phyloP scores from a whole-genome alignment of 768 basidiomycete genomes.

The Suillus variegatus region DNA sequence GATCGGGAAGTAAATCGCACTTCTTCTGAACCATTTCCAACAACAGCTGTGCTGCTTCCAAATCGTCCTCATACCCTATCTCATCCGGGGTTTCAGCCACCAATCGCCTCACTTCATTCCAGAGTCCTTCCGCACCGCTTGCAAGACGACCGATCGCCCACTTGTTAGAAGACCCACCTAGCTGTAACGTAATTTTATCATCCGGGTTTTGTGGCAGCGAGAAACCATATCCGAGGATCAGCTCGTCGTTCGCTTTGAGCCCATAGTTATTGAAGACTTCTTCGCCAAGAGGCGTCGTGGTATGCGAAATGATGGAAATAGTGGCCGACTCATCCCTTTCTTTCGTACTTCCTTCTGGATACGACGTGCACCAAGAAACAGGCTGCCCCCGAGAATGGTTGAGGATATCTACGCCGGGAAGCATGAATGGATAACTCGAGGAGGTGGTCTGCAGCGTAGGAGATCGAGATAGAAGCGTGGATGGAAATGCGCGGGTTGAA shows the following conservation, averaged over 20 bases:
- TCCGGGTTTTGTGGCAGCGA: slow-evolving; percentile 77
- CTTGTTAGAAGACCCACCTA: slow-evolving; percentile 53
- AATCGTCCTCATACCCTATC: slow-evolving; percentile 52
- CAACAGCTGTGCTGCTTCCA: slow-evolving; percentile 61
- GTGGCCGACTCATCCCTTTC: slow-evolving; percentile 38
- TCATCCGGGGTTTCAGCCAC: slow-evolving; percentile 29
- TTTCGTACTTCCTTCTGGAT: slow-evolving; percentile 24
- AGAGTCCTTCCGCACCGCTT: slow-evolving; percentile 55
- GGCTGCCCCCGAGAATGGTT: slow-evolving; percentile 83
- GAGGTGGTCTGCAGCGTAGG: slow-evolving; percentile 53
- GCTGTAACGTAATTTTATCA: slow-evolving; percentile 80
- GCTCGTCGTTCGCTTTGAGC: slow-evolving; percentile 84
- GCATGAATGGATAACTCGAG: slow-evolving; percentile 70
- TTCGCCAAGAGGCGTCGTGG: slow-evolving; percentile 36
- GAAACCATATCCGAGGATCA: slow-evolving; percentile 93
- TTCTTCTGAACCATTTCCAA: slow-evolving; percentile 63
- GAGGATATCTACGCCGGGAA: slow-evolving; percentile 85
- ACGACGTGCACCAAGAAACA: slow-evolving; percentile 77
- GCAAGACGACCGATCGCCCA: slow-evolving; percentile 69
- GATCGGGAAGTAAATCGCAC: slow-evolving; percentile 49
- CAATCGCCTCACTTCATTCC: slow-evolving; percentile 50
- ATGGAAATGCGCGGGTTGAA: slow-evolving; percentile 90
- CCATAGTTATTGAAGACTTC: slow-evolving; percentile 94
- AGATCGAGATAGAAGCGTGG: slow-evolving; percentile 63
- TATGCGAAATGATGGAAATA: slow-evolving; percentile 67